A percentile compares a stretch with the other conserved stretches of the same genome.
Conservation (phyloP, 2,329 filamentous ascomycete species). For the Phoma sp. region DNA sequence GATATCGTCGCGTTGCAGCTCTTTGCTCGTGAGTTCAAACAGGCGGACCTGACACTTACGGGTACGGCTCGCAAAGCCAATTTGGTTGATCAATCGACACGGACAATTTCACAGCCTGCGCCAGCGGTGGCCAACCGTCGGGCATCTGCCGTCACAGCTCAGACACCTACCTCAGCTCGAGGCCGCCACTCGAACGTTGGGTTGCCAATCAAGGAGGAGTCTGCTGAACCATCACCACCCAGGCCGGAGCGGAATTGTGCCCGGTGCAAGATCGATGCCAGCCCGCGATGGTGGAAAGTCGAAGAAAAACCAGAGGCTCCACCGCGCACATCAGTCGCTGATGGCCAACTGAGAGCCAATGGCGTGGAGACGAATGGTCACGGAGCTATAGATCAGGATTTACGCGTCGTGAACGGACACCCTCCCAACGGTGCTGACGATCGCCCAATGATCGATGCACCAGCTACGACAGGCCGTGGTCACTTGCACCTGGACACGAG, state of each 20-base stretch:
- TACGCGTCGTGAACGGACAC: conserved; percentile 24
- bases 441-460: conserved; percentile 40
- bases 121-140: conserved; percentile 45
- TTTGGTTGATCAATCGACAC: conserved; percentile 70
- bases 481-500: conserved; percentile 35
- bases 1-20: conserved; percentile 83
- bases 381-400: conserved; percentile 20
- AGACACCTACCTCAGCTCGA: conserved; percentile 43
- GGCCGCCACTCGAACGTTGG: conserved; percentile 46
- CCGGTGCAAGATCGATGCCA: conserved; percentile 67
- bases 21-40: conserved; percentile 89
- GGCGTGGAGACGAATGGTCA: conserved; percentile 27
- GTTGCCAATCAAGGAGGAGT: conserved; percentile 45
- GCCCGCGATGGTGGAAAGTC: conserved; percentile 64
- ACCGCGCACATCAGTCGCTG: conserved; percentile 17
- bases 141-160: conserved; percentile 47
- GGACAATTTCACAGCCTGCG: conserved; percentile 46
- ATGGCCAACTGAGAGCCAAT: conserved; percentile 34
- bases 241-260: conserved; percentile 49
- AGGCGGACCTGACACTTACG: conserved; percentile 87
- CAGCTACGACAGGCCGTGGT: conserved; percentile 24
- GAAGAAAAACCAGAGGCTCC: conserved; percentile 25
- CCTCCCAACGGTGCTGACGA: conserved; percentile 33
- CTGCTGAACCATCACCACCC: conserved; percentile 37
- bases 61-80: conserved; percentile 94